Evolutionary conservation across 495 filamentous ascomycete species (phyloP), one percentile per base, ranked within the genome.

Genomic region (Aspergillus saccharolyticus): DNA sequence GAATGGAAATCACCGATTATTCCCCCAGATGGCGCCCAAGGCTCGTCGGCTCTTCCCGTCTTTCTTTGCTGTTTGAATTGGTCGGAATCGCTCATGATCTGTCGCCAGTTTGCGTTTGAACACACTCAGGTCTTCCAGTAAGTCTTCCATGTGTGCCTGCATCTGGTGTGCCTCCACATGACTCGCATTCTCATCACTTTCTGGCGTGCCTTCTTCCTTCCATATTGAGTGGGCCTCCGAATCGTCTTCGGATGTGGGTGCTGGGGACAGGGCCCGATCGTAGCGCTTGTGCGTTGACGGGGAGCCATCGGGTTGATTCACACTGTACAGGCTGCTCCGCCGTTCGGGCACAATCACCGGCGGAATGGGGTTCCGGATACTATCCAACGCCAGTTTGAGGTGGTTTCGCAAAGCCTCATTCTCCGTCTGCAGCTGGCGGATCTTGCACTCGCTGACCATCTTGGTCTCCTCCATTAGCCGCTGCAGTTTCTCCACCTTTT

Each of bases 401-500:
- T 97, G 95, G 58, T 89, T 77, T 54, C 89, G 79, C 64, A 97
- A 73, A 0, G 91, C 87, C 65, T 97, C 94, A 53, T 95, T 97
- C 76, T 97, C 89, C 3, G 84, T 88, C 68, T 90, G 83, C 43
- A 99, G 70, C 44, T 85, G 87, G 28, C 88, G 80, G 57, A 99
- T 96, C 78, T 96, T 96, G 75, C 85, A 87, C 63, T 99, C 95
- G 52, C 87, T 84, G 4, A 97, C 86, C 69, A 94, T 83, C 43
- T 85, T 83, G 30, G 81, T 85, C 74, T 99, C 94, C 68, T 97
- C 93, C 92, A 96, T 96, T 61, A 92, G 78, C 43, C 90, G 84
- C 70, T 96, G 91, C 85, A 99, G 88, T 46, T 85, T 82, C 28
- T 84, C 78, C 7, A 97, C 91, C 59, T 81, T 78, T 55, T 83